Conservation (phyloP, 495 filamentous ascomycete species). For the Neurospora hispaniola region DNA sequence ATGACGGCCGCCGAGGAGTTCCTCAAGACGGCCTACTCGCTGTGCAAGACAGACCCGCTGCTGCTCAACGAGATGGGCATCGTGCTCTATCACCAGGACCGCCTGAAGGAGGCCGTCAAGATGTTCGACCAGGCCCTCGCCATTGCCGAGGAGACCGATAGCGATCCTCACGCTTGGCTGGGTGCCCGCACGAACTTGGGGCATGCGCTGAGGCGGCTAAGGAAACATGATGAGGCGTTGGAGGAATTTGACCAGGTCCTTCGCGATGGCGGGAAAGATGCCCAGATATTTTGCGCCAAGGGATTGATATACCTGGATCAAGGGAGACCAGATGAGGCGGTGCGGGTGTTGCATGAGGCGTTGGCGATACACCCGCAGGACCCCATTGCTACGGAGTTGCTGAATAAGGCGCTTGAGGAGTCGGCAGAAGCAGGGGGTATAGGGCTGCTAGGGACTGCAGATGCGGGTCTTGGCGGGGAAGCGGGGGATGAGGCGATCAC, state of each 20-base stretch:
- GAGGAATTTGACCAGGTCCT: conserved; percentile 74
- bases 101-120: conserved; percentile 56
- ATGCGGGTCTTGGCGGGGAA: background rate
- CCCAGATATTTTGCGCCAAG: conserved; percentile 60
- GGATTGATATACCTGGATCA: conserved; percentile 65
- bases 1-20: conserved; percentile 94
- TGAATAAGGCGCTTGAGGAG: conserved; percentile 64
- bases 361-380: conserved; percentile 60
- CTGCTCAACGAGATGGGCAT: conserved; percentile 93
- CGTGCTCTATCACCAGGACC: conserved; percentile 84
- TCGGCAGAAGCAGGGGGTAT: conserved; percentile 35
- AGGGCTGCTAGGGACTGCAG: conserved; percentile 3
- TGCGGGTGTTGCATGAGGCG: conserved; percentile 60
- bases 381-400: conserved; percentile 61
- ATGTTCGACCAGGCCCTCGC: conserved; percentile 65
- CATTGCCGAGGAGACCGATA: conserved; percentile 68
- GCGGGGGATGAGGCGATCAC: background rate
- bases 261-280: conserved; percentile 61
- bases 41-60: conserved; percentile 71
- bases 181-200: conserved; percentile 80
- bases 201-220: conserved; percentile 69
- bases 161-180: conserved; percentile 75
- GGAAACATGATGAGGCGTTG: conserved; percentile 60
- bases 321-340: conserved; percentile 53
- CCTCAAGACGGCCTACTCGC: conserved; percentile 70